Base-by-base conservation (phyloP, 1,284 basidiomycete species). In the Ustilago trichophora region DNA sequence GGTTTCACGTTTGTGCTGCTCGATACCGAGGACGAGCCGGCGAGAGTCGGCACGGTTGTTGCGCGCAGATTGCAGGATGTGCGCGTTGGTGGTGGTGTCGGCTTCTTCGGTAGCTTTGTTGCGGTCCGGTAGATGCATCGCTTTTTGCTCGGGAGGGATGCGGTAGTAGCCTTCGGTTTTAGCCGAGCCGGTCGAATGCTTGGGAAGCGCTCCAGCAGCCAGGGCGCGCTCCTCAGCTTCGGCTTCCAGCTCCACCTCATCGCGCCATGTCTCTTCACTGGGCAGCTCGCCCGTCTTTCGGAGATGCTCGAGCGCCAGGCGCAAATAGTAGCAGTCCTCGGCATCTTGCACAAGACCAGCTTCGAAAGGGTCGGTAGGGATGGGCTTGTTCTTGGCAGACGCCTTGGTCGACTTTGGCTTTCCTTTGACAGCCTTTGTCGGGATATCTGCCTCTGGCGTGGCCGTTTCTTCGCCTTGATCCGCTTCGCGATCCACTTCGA, bases 41-140 rank as follows among this genome's bases (percentile, higher is more conserved):
- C 95, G 88, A n/a, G 93, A 93, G 66, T 93, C 93, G 27, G 94
- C 93, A 45, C 95, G 91, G 74, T 93, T 95, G 10, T 92, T 91
- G 13, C 95, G 87, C 2, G 93, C 92, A 8, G 92, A 90, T 3
- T 88, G 89, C 71, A 92, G 84, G 10, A 82, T 80, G 0, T 84
- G 82, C 7, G 54, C 67, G 1, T 65, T 68, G 11, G 74, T 72
- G 5, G 74, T 66, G 1, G 75, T 73, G 6, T 56, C 58, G n/a
- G 82, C 80, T 21, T 66, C 82, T 19, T 83, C 83, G n/a, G 83
- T 83, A 4, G 86, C 86, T 47, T 83, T 82, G 75, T 87, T 87
- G n/a, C 85, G 83, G 54, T 86, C 84, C 1, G 86, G 85, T 5
- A 87, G 82, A 77, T 98, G 98, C 6, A 88, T 88, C 1, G 92